Evolutionary conservation across 2,329 filamentous ascomycete species (phyloP).

Genomic region (Aaosphaeria arxii): DNA sequence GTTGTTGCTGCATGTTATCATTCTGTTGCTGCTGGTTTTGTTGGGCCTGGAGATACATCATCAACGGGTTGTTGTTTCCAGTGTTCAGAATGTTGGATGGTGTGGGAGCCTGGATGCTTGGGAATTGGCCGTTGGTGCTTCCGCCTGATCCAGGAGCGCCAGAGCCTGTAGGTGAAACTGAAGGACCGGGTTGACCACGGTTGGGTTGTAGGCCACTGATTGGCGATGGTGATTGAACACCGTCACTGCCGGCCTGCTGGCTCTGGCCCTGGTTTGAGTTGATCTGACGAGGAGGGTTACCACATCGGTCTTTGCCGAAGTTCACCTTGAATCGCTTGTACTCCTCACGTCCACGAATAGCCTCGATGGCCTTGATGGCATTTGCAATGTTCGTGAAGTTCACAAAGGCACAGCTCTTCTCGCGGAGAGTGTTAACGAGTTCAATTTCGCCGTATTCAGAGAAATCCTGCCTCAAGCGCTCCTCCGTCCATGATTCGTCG

Average conservation of each 20-base stretch:
- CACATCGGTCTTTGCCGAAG: conserved; percentile 97
- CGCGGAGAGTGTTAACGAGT: conserved; percentile 89
- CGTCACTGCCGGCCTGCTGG: conserved; percentile 64
- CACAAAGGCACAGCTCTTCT: conserved; percentile 99
- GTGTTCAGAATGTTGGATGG: conserved; percentile 75
- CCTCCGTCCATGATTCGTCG: conserved; percentile 96
- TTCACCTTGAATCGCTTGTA: conserved; percentile 99
- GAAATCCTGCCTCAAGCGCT: conserved; percentile 92
- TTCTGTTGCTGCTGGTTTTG: conserved; percentile 45
- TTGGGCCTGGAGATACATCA: conserved; percentile 82
- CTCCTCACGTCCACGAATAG: conserved; percentile 88
- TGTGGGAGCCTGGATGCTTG: conserved; percentile 60
- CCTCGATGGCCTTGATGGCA: conserved; percentile 98
- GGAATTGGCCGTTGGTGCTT: conserved; percentile 56
- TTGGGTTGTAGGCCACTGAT: conserved; percentile 57
- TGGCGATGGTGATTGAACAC: conserved; percentile 54
- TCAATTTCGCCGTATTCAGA: conserved; percentile 97
- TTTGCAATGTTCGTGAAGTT: conserved; percentile 99
- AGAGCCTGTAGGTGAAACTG: conserved; percentile 60
- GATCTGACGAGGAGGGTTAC: conserved; percentile 89
- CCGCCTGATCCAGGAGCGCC: conserved; percentile 55
- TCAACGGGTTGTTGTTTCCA: conserved; percentile 80
- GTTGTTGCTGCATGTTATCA: conserved; percentile 24
- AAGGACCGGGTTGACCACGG: conserved; percentile 53
- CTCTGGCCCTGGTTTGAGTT: conserved; percentile 58